phyloP scores from a whole-genome alignment of 139 green algal species.

The Ettlia oleoabundans region DNA sequence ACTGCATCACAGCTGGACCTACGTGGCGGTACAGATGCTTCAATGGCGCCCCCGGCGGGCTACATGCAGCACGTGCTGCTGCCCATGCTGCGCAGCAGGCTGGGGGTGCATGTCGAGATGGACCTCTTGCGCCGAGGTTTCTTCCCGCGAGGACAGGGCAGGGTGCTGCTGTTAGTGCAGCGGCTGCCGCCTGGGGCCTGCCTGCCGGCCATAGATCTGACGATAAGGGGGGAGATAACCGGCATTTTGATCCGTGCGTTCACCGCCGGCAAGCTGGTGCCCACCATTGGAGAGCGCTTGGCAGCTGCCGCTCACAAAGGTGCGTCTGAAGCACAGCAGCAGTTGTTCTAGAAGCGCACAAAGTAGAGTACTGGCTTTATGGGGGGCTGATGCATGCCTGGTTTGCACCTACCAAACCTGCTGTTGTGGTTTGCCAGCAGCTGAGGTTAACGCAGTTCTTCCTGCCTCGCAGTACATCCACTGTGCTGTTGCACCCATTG shows the following conservation, averaged over 20 bases:
- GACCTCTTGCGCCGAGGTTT: conserved; percentile 69
- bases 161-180: conserved; percentile 39
- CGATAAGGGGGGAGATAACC: conserved; percentile 47
- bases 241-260: conserved; percentile 51
- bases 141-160: conserved; percentile 76
- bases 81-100: conserved; percentile 60
- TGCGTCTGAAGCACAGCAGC: too few species aligned
- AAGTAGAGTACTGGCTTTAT: too few species aligned
- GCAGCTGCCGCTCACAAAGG: conserved; percentile 42
- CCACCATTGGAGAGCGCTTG: conserved; percentile 43
- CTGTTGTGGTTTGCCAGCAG: neutral
- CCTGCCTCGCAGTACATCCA: too few species aligned
- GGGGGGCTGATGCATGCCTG: too few species aligned
- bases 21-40: conserved; percentile 79
- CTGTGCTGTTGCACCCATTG: neutral
- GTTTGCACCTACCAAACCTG: neutral
- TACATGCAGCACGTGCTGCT: conserved; percentile 81
- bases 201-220: conserved; percentile 67
- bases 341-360: too few species aligned
- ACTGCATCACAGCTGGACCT: conserved; percentile 54
- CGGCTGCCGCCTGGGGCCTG: conserved; percentile 43
- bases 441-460: neutral
- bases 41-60: conserved; percentile 73
- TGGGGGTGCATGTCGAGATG: conserved; percentile 54
- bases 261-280: conserved; percentile 51